Conservation (phyloP, 2,329 filamentous ascomycete genomes). For the Cytospora leucostoma region DNA sequence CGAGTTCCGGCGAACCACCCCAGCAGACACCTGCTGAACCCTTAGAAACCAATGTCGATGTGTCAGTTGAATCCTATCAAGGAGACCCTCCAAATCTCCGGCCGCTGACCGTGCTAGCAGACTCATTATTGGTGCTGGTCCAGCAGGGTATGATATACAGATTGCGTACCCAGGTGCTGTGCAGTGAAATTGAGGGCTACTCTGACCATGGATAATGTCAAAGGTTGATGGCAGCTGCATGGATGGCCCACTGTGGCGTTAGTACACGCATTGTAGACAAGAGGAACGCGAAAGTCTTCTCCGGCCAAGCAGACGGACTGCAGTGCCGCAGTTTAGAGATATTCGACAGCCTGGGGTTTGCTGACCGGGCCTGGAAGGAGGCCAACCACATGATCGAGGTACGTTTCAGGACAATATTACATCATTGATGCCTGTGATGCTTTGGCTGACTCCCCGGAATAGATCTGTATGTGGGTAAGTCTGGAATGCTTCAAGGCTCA, state of each 20-base stretch:
- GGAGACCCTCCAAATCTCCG: not conserved
- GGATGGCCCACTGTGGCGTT: slow-evolving; percentile 45
- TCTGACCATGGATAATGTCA: not conserved
- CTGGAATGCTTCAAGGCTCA: not conserved
- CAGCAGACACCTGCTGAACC: not conserved
- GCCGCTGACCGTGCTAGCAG: not conserved
- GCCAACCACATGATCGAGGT: slow-evolving; percentile 71
- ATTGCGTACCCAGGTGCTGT: not conserved
- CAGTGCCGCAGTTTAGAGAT: slow-evolving; percentile 71
- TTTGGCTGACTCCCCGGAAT: not conserved
- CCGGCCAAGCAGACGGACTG: slow-evolving; percentile 48
- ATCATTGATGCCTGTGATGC: not conserved
- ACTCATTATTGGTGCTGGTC: slow-evolving; percentile 36
- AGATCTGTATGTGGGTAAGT: slow-evolving; percentile 38
- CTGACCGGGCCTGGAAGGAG: slow-evolving; percentile 64
- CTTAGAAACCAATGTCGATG: slow-evolving; percentile 10
- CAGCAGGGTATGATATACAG: slow-evolving; percentile 33
- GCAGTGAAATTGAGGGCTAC: not conserved
- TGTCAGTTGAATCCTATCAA: slow-evolving; percentile 8
- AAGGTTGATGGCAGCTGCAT: slow-evolving; percentile 46
- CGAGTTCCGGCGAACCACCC: slow-evolving; percentile 2
- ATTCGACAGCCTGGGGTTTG: slow-evolving; percentile 72
- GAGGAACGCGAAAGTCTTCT: slow-evolving; percentile 41
- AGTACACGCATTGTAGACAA: slow-evolving; percentile 49
- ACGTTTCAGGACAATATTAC: slow-evolving; percentile 12